phyloP scores from a whole-genome alignment of 2,329 filamentous ascomycete genomes.

The Exophiala mesophila region DNA sequence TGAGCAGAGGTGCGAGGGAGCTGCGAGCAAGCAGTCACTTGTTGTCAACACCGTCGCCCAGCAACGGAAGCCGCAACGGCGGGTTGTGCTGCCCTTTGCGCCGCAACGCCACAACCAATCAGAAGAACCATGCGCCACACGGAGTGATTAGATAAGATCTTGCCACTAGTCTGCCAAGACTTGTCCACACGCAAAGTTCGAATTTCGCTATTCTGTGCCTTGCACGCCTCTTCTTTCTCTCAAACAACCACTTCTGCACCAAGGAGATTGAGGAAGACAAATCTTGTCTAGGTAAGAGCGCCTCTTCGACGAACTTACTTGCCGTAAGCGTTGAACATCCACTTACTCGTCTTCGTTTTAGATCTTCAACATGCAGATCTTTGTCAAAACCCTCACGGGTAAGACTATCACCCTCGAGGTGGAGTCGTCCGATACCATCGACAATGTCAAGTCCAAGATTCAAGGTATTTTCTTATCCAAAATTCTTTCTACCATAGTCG shows the following conservation, averaged over 20 bases:
- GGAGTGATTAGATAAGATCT: conserved; percentile 10
- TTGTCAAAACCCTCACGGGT: conserved; percentile 76
- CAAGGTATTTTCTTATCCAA: conserved; percentile 48
- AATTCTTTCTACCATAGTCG: neutral
- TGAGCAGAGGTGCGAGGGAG: neutral
- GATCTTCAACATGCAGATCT: conserved; percentile 48
- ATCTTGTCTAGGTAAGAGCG: conserved; percentile 53
- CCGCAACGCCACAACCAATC: too few relatives aligned
- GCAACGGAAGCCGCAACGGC: neutral
- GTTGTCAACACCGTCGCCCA: neutral
- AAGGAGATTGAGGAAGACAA: conserved; percentile 58
- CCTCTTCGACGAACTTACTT: neutral
- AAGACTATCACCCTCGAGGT: conserved; percentile 99
- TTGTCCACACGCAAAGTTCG: neutral
- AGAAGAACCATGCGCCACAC: too few relatives aligned
- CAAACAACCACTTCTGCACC: conserved; percentile 13
- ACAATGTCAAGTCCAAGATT: conserved; percentile 99
- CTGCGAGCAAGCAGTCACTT: neutral
- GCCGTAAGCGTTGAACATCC: conserved; percentile 3
- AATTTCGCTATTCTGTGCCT: conserved; percentile 1
- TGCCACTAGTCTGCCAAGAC: neutral
- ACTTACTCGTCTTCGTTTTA: conserved; percentile 10
- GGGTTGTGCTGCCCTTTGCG: too few relatives aligned
- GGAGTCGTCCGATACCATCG: conserved; percentile 98
- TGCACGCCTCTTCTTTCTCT: conserved; percentile 6